Conservation (phyloP, 257 asterid species). For the Eucommia ulmoides region DNA sequence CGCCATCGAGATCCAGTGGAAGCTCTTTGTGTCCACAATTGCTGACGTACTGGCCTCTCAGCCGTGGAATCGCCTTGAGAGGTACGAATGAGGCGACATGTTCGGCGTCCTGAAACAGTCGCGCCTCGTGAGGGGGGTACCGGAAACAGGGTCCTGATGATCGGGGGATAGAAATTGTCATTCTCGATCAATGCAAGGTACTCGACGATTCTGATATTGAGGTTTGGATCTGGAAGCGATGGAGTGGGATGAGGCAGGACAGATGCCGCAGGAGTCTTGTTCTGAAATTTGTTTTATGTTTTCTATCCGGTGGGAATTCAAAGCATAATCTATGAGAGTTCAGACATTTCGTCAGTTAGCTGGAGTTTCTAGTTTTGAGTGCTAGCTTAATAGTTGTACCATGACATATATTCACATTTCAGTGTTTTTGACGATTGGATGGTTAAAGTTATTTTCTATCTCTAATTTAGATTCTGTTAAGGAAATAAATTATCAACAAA, state of each 20-base stretch:
- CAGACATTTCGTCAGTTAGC: no score
- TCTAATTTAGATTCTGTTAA: no score
- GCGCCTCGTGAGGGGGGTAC: slow-evolving; percentile 51
- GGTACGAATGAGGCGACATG: slow-evolving; percentile 84
- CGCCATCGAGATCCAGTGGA: slow-evolving; percentile 99
- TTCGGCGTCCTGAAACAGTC: slow-evolving; percentile 76
- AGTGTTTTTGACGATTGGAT: no score
- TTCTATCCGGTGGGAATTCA: no score
- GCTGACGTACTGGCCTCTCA: slow-evolving; percentile 33
- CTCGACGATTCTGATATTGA: slow-evolving; percentile 71
- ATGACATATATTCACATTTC: no score
- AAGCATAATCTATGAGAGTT: no score
- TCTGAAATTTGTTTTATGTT: no score
- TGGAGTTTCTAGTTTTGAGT: no score
- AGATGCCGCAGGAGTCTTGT: slow-evolving; percentile 86
- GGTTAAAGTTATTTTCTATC: no score
- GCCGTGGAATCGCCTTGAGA: slow-evolving; percentile 74
- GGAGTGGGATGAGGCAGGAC: slow-evolving; percentile 92
- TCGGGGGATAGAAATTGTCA: slow-evolving; percentile 73
- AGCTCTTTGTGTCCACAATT: slow-evolving; percentile 50
- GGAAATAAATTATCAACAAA: no score
- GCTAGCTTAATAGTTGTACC: no score
- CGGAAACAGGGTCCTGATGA: slow-evolving; percentile 57
- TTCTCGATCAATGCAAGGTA: slow-evolving; percentile 64
- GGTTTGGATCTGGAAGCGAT: slow-evolving; percentile 76